Percentiles rank a stretch among this genome's conserved stretches.
Evolutionary conservation across 768 basidiomycete genomes (phyloP).

Genomic region (Lentinula detonsa): DNA sequence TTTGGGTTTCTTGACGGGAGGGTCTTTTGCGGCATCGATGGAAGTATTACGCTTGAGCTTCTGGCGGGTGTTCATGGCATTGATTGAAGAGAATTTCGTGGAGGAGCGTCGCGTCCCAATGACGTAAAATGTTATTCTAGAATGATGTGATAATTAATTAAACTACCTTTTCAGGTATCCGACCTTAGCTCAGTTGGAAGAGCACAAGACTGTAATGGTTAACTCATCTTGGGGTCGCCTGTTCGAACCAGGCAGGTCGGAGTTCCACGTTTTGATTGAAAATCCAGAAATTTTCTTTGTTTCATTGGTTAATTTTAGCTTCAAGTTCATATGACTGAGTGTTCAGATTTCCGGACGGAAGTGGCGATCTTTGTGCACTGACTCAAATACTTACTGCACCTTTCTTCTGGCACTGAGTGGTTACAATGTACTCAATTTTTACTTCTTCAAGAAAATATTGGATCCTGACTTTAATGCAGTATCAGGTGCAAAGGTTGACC

Average conservation of each 20-base stretch:
- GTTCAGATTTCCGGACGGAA: no score
- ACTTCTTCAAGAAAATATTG: no score
- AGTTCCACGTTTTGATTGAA: neutral
- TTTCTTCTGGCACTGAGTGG: no score
- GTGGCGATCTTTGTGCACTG: no score
- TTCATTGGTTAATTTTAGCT: no score
- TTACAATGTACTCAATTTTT: no score
- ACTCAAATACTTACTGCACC: no score
- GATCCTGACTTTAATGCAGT: no score
- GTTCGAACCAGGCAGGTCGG: constrained; percentile 10
- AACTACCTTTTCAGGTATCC: constrained; percentile 14
- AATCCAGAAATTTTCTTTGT: neutral
- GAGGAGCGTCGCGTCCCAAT: neutral
- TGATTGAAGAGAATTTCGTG: neutral
- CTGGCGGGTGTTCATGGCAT: constrained; percentile 4
- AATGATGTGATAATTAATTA: no score
- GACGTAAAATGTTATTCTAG: no score
- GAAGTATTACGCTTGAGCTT: constrained; percentile 6
- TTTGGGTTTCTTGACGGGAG: constrained; percentile 5
- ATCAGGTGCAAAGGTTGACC: no score
- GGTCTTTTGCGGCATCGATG: neutral
- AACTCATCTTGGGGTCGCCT: constrained; percentile 7
- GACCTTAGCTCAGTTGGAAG: constrained; percentile 49
- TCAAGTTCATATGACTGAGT: no score
- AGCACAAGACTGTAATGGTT: constrained; percentile 40